Base-by-base conservation (phyloP, 2,329 filamentous ascomycete genomes). In the Helicocarpus griseus region DNA sequence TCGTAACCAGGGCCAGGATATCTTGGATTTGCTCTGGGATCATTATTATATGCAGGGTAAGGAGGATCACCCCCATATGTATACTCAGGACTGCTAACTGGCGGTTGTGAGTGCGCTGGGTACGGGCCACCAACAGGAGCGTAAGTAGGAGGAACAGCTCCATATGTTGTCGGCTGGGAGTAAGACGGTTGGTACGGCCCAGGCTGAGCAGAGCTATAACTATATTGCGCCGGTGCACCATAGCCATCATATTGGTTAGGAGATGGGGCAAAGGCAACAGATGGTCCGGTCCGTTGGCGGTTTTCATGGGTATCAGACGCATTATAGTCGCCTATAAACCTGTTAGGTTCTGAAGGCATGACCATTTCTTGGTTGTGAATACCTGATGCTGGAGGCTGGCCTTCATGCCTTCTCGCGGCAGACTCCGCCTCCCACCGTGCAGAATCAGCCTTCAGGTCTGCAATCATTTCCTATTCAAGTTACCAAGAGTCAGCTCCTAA, bases 381-480 rank as follows among this genome's bases (percentile, higher is more conserved):
- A 65, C 69, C 69, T 47, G 29, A 22, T 26, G 13, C 28, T 65
- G 67, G 59, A 39, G 67, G 64, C 60, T 70, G 65, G 54, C 69
- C 69, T 58, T 66, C 61, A 57, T 70, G 65, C 60, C 63, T 61
- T 56, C 69, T 67, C 52, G 66, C 66, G 50, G 64, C 58, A 22
- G 69, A 65, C 51, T 73, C 70, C 49, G 67, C 67, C 57, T 75
- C 72, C 75, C 74, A 78, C 59, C 74, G 69, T 56, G 70, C 67
- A 45, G 76, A 78, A 60, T 78, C 76, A 55, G 71, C 70, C 59
- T 77, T 77, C 40, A 78, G 64, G 68, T 77, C 75, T 60, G 72
- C 67, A 62, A 78, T 77, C 75, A 78, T 78, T 65, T 75, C 74
- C 76, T 78, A 55, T 33, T 19, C 26, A 41, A 50, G 6, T 41